Base-by-base conservation (phyloP, 108 stramenopile genomes). In the Cyclotella kingstonii region DNA sequence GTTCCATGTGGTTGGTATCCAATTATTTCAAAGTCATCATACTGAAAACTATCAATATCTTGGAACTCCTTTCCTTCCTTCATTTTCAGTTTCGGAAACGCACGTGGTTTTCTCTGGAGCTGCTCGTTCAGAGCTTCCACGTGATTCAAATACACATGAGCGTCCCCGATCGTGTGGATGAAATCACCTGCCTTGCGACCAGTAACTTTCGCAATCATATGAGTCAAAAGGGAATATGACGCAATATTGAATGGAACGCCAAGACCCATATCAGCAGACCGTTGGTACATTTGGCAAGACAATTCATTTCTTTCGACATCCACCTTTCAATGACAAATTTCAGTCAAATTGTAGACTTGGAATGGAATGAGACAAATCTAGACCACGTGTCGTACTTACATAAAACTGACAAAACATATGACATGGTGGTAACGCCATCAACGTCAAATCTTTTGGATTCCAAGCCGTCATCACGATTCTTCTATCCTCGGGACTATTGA, bases 201-300 rank as follows among this genome's bases (percentile, higher is more conserved):
- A 3, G 89, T 89, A 17, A 94, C 93, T 68, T 96, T 90, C 5
- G 96, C 96, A 27, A 98, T 70, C 82, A 98, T 80, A 69, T 90
- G 90, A 11, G 96, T 97, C 44, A 98, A 76, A 34, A 98, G 79
- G 5, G 96, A 87, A 66, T 99, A 99, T 18, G 89, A 91, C 0
- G 99, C 99, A 80, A 99, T 99, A 81, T 99, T 99, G 80, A 99
- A 99, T 14, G 99, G 99, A 22, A 99, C 99, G 0, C 99, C 99
- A 22, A 99, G 81, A 9, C 99, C 99, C 96, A 99, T 98, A 73
- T 99, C 99, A 7, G 97, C 99, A 56, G 89, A 91, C n/a, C 99
- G 92, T 74, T 99, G 99, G 70, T 99, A 99, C 99, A 99, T 97
- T 66, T 97, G 99, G 74, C 97, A 98, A 15, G 93, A 94, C 6